A percentile compares a stretch with the other conserved stretches of the same genome.
These are phyloP conservation scores for Trypanosoma rangeli DNA, from an alignment of 208 protist genomes.

Conservation along the genomic window DNA sequence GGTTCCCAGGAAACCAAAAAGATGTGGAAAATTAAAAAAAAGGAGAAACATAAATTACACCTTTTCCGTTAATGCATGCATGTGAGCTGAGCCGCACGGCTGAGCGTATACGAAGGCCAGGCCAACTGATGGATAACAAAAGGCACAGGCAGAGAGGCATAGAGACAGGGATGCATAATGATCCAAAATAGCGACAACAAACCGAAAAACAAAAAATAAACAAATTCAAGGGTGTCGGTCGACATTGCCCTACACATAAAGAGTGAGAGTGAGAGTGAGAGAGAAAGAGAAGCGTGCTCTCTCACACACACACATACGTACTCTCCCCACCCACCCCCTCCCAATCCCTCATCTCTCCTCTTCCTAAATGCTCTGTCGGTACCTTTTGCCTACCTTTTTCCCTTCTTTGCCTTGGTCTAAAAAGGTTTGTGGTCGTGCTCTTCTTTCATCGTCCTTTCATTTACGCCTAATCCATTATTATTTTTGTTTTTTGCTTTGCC, in stretches of 20 bases:
- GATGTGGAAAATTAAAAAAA: conserved; percentile 13
- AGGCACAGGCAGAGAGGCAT: not conserved
- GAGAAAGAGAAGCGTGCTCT: too few relatives aligned
- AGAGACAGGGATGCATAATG: too few relatives aligned
- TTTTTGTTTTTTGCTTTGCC: not conserved
- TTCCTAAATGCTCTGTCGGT: too few relatives aligned
- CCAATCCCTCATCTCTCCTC: conserved; percentile 8
- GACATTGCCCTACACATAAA: too few relatives aligned
- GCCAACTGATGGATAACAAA: conserved; percentile 9
- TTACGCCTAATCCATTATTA: not conserved
- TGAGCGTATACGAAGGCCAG: too few relatives aligned
- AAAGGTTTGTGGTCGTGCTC: not conserved
- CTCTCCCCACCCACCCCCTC: too few relatives aligned
- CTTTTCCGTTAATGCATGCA: not conserved
- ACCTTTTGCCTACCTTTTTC: not conserved
- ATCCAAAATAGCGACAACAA: too few relatives aligned
- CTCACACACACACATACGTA: too few relatives aligned
- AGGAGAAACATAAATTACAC: not conserved
- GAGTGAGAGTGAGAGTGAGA: too few relatives aligned
- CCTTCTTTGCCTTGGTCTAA: not conserved
- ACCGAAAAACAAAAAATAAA: too few relatives aligned
- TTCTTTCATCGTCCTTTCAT: not conserved
- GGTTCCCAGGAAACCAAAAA: not conserved
- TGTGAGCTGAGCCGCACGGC: not conserved
- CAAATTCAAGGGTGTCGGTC: too few relatives aligned